These are phyloP conservation scores for Ceratobasidium theobromae DNA, from an alignment of 1,284 basidiomycete species.

Conservation along the genomic window DNA sequence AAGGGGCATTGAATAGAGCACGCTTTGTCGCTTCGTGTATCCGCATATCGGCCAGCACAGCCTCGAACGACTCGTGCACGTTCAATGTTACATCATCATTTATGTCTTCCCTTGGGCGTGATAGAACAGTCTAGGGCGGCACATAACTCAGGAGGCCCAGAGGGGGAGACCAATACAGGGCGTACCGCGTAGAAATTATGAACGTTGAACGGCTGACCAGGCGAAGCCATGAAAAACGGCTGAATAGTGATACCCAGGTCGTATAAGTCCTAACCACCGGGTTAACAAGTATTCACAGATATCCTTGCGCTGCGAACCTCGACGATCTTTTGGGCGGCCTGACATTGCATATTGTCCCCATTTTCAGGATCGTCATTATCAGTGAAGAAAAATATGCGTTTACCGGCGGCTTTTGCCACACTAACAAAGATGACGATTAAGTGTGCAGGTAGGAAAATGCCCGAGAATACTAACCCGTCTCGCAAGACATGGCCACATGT, in stretches of 20 bases:
- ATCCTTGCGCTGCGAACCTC: slow-evolving; percentile 50
- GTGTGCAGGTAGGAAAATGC: slow-evolving; percentile 3
- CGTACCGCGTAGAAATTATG: slow-evolving; percentile 83
- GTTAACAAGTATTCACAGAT: not conserved
- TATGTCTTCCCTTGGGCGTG: slow-evolving; percentile 53
- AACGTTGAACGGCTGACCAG: slow-evolving; percentile 70
- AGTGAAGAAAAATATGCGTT: slow-evolving; percentile 91
- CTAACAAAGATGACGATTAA: slow-evolving; percentile 53
- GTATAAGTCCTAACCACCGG: slow-evolving; percentile 64
- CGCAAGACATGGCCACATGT: slow-evolving; percentile 81
- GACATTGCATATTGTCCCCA: slow-evolving; percentile 48
- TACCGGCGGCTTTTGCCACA: slow-evolving; percentile 81
- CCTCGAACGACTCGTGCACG: slow-evolving; percentile 49
- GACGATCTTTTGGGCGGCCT: slow-evolving; percentile 68
- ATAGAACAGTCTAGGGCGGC: slow-evolving; percentile 53
- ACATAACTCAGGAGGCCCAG: not conserved
- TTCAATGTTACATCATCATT: slow-evolving; percentile 36
- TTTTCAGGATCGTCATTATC: slow-evolving; percentile 74
- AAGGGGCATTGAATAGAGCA: slow-evolving; percentile 79
- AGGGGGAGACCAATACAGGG: slow-evolving; percentile 15
- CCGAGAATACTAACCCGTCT: slow-evolving; percentile 62
- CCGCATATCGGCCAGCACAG: slow-evolving; percentile 60
- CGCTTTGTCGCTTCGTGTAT: slow-evolving; percentile 87
- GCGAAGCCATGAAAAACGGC: slow-evolving; percentile 86
- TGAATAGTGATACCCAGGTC: slow-evolving; percentile 82